Evolutionary conservation across 78 protist genomes (phyloP), one percentile per base, ranked within the genome.

Genomic region (Mantamonas sphyraenae): DNA sequence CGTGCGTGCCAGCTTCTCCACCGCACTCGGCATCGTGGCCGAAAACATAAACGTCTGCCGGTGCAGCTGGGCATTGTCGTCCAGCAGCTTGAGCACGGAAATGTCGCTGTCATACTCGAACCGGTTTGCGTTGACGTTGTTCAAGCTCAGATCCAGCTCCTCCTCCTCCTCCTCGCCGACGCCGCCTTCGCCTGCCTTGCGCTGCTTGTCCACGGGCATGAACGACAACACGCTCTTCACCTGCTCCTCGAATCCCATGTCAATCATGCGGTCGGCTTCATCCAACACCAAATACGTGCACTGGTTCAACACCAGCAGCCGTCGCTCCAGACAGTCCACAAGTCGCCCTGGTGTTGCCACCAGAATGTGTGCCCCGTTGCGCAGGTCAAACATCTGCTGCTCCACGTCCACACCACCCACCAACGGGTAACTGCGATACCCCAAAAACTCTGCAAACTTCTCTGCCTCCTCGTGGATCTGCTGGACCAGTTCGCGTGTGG

Each of bases 311-410:
- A 90, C 95, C 8, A 92, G 35, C 45, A 76, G 81, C 17, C 77
- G 84, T n/a, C 82, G 61, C 31, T 92, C 90, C 9, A 90, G 30
- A 59, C 89, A 85, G 53, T 92, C 96, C 26, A 69, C 63, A 43
- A 92, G 56, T 56, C 96, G 73, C 47, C 96, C 96, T 0, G 96
- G 94, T 61, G 96, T 92, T 0, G 90, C 96, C 35, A 92, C 73
- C 19, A 92, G 68, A 63, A 90, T 31, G 19, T 89, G 86, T 24
- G 62, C 62, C 24, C 96, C 97, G 16, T 42, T 22, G 28, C 90
- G 77, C 24, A 95, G 39, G 40, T 47, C 79, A 42, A 58, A 62
- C 8, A 76, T 74, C 74, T 92, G 96, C 17, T 55, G 69, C 30
- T 79, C 83, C 58, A 84, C 35, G 12, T 64, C 38, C 37, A 43